Base-by-base conservation (phyloP, 257 asterid genomes). In the Solanum pinnatisectum region DNA sequence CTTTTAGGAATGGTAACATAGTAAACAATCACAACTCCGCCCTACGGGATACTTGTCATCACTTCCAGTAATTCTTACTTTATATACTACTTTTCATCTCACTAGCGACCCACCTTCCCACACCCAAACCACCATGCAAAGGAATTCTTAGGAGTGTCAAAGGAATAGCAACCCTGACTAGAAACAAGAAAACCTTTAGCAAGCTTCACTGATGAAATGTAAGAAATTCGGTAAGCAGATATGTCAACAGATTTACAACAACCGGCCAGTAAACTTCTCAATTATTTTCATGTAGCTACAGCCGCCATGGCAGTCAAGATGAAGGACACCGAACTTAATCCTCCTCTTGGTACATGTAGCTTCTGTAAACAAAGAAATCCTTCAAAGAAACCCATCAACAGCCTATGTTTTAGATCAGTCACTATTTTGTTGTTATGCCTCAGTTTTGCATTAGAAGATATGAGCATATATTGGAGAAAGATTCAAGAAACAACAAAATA, bases 311-410 rank as follows among this genome's bases (percentile, higher is more conserved):
- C 85, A 79, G 67, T 79, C 37, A 79, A 79, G 84, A 79, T 79
- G 67, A 79, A 0, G 67, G 85, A 36, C 20, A 44, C 25, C 18
- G 1, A 25, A 1, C 4, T 77, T 40, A 77, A 77, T 52, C 35
- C 84, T 1, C 59, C 22, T 40, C 92, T 92, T 91, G 68, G 85
- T 81, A 81, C 85, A 79, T 79, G 84, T 15, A 79, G 40, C 65
- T 77, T 25, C 84, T 9, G 27, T 10, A 81, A 46, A 81, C 68
- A 44, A 35, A 35, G 27, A 16, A 23, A 4, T 13, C 65, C 22
- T 7, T 76, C 33, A 76, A 37, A 23, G 56, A 23, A 6, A 39
- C 6, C 18, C 13, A 40, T n/a, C 60, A 77, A 14, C 14, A 40
- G 46, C 81, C 10, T 18, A 72, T 5, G 10, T 9, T 30, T 44